Evolutionary conservation across 371 early-diverging fungal species (phyloP).

Genomic region (Scutellospora calospora): DNA sequence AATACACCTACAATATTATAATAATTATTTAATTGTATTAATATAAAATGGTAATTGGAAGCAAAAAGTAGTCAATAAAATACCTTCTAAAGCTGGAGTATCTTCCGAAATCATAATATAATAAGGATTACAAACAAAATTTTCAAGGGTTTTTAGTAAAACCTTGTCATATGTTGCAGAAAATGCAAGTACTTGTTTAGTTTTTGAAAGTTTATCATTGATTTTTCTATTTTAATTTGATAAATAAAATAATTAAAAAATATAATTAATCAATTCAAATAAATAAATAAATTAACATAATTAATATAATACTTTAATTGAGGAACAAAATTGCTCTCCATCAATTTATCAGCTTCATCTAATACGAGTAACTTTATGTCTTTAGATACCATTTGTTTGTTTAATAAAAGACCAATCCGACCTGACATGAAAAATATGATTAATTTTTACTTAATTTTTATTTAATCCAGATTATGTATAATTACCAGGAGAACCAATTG

Average conservation of each 20-base stretch:
- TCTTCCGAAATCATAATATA: constrained; percentile 65
- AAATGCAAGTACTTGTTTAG: constrained; percentile 68
- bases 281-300: background rate
- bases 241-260: constrained; percentile 3
- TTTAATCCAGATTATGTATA: constrained; percentile 83
- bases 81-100: constrained; percentile 67
- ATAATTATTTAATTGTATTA: background rate
- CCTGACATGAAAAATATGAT: constrained; percentile 71
- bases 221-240: constrained; percentile 39
- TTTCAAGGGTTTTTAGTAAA: constrained; percentile 51
- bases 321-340: constrained; percentile 62
- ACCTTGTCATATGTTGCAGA: constrained; percentile 70
- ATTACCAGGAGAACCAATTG: constrained; percentile 94
- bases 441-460: constrained; percentile 59
- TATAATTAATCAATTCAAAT: background rate
- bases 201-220: constrained; percentile 45
- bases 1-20: constrained; percentile 56
- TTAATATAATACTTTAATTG: constrained; percentile 27
- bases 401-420: constrained; percentile 80
- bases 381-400: constrained; percentile 66
- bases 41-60: background rate
- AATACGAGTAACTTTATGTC: constrained; percentile 85
- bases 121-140: constrained; percentile 60
- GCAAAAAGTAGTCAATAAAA: background rate
- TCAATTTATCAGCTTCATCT: constrained; percentile 97